Evolutionary conservation across 2,329 filamentous ascomycete species (phyloP), one percentile per base, ranked within the genome.

Genomic region (Decorospora gaudefroyi): DNA sequence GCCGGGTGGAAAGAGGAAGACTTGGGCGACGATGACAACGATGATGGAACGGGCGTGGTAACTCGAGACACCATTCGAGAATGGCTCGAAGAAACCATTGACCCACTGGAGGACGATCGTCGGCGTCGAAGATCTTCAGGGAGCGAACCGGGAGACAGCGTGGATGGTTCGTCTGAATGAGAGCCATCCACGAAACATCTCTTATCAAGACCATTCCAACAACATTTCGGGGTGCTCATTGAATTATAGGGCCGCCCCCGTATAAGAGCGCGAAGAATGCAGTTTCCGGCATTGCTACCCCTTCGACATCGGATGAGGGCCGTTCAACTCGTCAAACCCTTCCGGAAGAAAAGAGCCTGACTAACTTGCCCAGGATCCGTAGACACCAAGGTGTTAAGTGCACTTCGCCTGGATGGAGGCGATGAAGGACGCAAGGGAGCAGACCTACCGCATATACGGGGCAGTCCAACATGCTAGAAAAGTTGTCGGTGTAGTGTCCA

Each of bases 1-100:
- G 54, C 49, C 40, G 42, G 33, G 19, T 55, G 53, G 53, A 48
- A 31, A 21, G 51, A 57, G 25, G 39, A 55, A 26, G 48, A 49
- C 22, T 48, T 49, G 23, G 42, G 42, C 28, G 21, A 49, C 18
- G 32, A 46, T 13, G 49, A 25, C 9, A 40, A 44, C 16, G 12
- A 43, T 4, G 28, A 37, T 18, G 30, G 13, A 32, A 9, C 10
- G 23, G 34, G 38, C 19, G 25, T 43, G 17, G 22, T 31, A 25
- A 34, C 30, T 42, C 3, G 12, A 9, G 11, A 15, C 12, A 33
- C 42, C 23, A 36, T 51, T 6, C 25, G 39, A 41, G n/a, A 40
- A 6, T 45, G 42, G 43, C 33, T 45, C 28, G 30, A 55, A 9
- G 23, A 43, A n/a, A n/a, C n/a, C 26, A 32, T 44, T 22, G 27